A percentile compares a stretch with the other conserved stretches of the same genome.
These are phyloP conservation scores for Dryas octopetala DNA, from an alignment of 306 rosid genomes.

Conservation along the genomic window DNA sequence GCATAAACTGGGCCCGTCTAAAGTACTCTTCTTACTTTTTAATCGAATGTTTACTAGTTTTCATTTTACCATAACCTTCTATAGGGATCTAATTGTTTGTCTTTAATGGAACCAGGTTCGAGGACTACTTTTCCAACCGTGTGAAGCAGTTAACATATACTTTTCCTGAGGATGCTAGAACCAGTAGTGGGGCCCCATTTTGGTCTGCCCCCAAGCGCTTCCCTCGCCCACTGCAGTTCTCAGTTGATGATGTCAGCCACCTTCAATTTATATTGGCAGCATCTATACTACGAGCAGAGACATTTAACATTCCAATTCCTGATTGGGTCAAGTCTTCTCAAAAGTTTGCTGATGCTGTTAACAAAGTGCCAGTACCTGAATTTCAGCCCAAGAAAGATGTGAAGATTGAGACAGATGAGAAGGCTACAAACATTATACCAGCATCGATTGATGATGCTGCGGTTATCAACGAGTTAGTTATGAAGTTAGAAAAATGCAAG, in stretches of 20 bases:
- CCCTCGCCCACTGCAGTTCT: conserved; percentile 24
- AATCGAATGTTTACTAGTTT: background rate
- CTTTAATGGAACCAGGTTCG: conserved; percentile 16
- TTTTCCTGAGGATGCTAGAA: conserved; percentile 31
- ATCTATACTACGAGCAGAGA: conserved; percentile 28
- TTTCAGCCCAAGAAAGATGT: conserved; percentile 30
- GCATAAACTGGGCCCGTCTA: conserved; percentile 32
- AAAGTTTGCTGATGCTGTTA: conserved; percentile 28
- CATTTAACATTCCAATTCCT: conserved; percentile 23
- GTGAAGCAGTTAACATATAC: conserved; percentile 30
- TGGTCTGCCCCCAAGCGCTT: conserved; percentile 36
- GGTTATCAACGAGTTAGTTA: conserved; percentile 18
- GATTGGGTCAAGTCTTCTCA: conserved; percentile 26
- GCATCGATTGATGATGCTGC: conserved; percentile 31
- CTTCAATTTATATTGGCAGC: conserved; percentile 23
- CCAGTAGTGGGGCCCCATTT: conserved; percentile 30
- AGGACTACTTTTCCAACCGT: conserved; percentile 28
- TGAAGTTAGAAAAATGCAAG: conserved; percentile 21
- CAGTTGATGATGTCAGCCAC: conserved; percentile 26
- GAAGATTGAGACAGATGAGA: conserved; percentile 29
- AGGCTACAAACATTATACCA: conserved; percentile 22
- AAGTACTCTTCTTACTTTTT: conserved; percentile 8
- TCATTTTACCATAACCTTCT: background rate
- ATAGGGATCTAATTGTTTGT: conserved; percentile 2
- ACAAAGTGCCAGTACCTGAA: conserved; percentile 23